Base-by-base conservation (phyloP, 805 yeast genomes). In the Candida oleophila region DNA sequence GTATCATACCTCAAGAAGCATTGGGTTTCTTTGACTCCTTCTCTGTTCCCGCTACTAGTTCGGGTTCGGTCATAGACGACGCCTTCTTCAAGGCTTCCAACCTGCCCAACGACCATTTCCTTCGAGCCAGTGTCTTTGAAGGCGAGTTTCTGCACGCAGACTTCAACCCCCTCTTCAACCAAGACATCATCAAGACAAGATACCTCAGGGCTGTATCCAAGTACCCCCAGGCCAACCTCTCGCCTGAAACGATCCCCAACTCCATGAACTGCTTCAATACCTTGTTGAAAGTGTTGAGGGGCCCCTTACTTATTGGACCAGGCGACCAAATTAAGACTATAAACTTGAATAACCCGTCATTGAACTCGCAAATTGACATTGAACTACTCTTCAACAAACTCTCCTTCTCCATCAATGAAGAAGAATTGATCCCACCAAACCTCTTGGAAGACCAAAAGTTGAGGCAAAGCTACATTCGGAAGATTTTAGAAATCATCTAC, bases 261-360 rank as follows among this genome's bases (percentile, higher is more conserved):
- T 77, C 82, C 2, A 60, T 77, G 0, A 78, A 76, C 38, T 85
- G 95, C 54, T 68, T 86, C 19, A 68, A 70, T 42, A 84, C 89
- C 0, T 56, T 89, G 15, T 73, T 77, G 53, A 81, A 80, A 49
- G 84, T 86, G 7, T 65, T 88, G 41, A 79, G 73, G 51, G 91
- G 89, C 1, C 92, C 96, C 0, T 61, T 89, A 19, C 60, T 69
- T 7, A 61, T 75, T 20, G 62, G 59, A 2, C 66, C 75, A 2
- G 66, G 61, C 2, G 77, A 73, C 3, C 78, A 76, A 9, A 64
- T 71, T 2, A 83, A 79, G 55, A 80, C 85, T 0, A 82, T 89
- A 34, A 71, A 75, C 49, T 61, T 79, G 3, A 61, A 66, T n/a
- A 77, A 76, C 49, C 69, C 80, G 14, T 66, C 75, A 1, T 63